A percentile compares a stretch with the other conserved stretches of the same genome.
Evolutionary conservation across 2,329 filamentous ascomycete species (phyloP).

Genomic region (Monilinia fructicola): DNA sequence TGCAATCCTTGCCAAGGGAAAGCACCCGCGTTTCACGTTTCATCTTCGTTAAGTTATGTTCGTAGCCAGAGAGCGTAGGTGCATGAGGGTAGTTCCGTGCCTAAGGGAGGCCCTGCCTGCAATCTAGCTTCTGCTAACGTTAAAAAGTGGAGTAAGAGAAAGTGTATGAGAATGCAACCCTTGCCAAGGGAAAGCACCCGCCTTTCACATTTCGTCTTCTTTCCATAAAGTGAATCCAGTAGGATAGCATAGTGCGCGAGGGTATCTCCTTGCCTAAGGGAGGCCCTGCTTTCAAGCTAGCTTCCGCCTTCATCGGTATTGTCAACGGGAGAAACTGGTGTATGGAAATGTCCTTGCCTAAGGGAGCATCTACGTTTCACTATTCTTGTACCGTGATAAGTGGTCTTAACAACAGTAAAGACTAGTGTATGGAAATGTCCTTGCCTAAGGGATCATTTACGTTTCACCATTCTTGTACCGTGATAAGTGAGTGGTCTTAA

Average conservation of each 20-base stretch:
- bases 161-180: not conserved
- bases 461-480: not conserved
- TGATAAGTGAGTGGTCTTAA: not conserved
- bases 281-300: not conserved
- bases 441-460: constrained; percentile 4
- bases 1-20: too few relatives aligned
- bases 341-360: too few relatives aligned
- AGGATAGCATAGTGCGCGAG: not conserved
- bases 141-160: not conserved
- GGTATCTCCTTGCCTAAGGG: not conserved
- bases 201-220: not conserved
- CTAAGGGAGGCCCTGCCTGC: too few relatives aligned
- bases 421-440: not conserved
- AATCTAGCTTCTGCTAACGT: not conserved
- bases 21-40: not conserved
- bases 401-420: too few relatives aligned
- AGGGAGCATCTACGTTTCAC: too few relatives aligned
- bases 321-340: too few relatives aligned
- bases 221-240: not conserved
- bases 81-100: too few relatives aligned
- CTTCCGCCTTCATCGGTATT: not conserved
- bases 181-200: not conserved
- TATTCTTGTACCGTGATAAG: too few relatives aligned
- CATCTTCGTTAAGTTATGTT: too few relatives aligned
- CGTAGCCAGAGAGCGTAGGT: too few relatives aligned